These are phyloP conservation scores for Corynespora cassiicola DNA, from an alignment of 2,329 filamentous ascomycete genomes.

Conservation along the genomic window DNA sequence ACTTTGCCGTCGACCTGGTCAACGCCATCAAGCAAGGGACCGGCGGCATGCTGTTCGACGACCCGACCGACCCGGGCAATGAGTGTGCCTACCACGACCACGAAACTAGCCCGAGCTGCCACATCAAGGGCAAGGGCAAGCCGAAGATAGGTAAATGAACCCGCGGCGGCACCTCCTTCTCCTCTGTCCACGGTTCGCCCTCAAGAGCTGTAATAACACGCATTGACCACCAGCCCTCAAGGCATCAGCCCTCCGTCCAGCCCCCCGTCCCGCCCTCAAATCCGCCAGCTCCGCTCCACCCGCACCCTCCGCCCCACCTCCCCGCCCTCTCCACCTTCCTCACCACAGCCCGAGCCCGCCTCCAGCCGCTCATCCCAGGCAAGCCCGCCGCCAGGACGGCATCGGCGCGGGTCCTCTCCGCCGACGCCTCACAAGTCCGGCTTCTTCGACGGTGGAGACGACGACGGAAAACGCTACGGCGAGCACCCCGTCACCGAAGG, in stretches of 20 bases:
- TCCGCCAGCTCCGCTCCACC: constrained; percentile 36
- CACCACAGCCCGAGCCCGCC: constrained; percentile 28
- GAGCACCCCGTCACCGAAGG: constrained; percentile 31
- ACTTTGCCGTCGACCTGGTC: constrained; percentile 61
- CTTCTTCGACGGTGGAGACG: constrained; percentile 40
- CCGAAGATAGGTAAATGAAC: constrained; percentile 45
- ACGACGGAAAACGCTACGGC: constrained; percentile 38
- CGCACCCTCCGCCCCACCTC: constrained; percentile 36
- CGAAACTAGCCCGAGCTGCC: constrained; percentile 49
- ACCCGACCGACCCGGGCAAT: constrained; percentile 54
- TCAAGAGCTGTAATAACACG: constrained; percentile 38
- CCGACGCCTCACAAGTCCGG: constrained; percentile 43
- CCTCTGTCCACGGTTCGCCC: constrained; percentile 19
- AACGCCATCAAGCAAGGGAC: constrained; percentile 58
- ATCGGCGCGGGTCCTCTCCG: constrained; percentile 38
- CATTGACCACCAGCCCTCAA: constrained; percentile 44
- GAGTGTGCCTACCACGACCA: constrained; percentile 61
- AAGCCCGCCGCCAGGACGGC: constrained; percentile 39
- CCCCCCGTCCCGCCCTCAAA: constrained; percentile 33
- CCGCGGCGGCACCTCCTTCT: constrained; percentile 10
- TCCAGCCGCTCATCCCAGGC: constrained; percentile 22
- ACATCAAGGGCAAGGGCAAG: constrained; percentile 41
- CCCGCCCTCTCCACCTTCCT: constrained; percentile 33
- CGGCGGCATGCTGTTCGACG: constrained; percentile 59
- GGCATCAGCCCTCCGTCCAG: constrained; percentile 29